Evolutionary conservation across 441 rosid genomes (phyloP), one percentile per base, ranked within the genome.

Genomic region (Omphalea diandra): DNA sequence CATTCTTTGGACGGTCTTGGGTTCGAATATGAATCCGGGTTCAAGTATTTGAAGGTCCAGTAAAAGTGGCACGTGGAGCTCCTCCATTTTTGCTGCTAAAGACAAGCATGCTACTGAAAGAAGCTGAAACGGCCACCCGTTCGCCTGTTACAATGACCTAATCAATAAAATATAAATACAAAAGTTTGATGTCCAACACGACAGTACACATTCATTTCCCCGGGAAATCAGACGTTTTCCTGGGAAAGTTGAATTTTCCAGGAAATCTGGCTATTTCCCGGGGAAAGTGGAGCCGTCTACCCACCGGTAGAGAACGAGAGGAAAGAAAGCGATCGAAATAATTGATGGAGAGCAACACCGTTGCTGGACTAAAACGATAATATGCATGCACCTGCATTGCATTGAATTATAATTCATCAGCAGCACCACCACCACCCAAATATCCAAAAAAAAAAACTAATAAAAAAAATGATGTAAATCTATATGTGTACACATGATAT

Each of bases 301-400:
- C 76, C 83, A 88, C 94, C 75, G 86, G 85, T 65, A 86, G 74
- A 61, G 79, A 76, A 79, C 84, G 81, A 38, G 80, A 72, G 22
- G 96, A 89, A 66, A 89, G 88, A 75, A 91, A 88, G 29, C 97
- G 89, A 76, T 91, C 96, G 44, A 91, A 82, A 84, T 85, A 91
- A 77, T 91, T 89, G 75, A 86, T 47, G 18, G 92, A 70, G 47
- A 89, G 91, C 38, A 85, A 73, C 49, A 88, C 79, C 65, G 95
- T 89, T 27, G 74, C 68, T 53, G 88, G 85, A 65, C 82, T 70
- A 83, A 89, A 89, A 26, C 58, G 67, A 71, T 86, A 84, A 74
- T 77, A 78, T 20, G 82, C 88, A 84, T 86, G 83, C 77, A 90
- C 97, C 90, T 91, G 82, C 79, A 82, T 76, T 70, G 41, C 43